Percentiles rank a stretch among this genome's conserved stretches.
These are phyloP conservation scores for Silene uniflora DNA, from an alignment of 148 eudicot species.

Conservation along the genomic window DNA sequence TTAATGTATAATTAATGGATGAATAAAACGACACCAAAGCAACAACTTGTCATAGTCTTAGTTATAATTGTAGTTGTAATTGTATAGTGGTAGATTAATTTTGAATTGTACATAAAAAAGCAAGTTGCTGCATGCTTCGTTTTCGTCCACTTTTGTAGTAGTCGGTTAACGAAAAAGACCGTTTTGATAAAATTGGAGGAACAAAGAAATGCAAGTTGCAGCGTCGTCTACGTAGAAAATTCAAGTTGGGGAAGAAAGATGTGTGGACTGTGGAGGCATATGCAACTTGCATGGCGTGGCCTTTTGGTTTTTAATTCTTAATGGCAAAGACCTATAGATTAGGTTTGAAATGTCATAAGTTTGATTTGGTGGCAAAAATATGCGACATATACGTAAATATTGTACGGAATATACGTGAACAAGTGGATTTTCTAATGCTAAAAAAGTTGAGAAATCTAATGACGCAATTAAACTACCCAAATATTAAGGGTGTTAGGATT, in stretches of 20 bases:
- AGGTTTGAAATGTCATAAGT: too few relatives aligned
- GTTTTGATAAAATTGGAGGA: background rate
- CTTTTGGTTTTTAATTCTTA: too few relatives aligned
- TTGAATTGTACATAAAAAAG: background rate
- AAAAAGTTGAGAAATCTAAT: too few relatives aligned
- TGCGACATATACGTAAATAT: too few relatives aligned
- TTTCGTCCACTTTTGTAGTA: background rate
- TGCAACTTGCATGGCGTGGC: too few relatives aligned
- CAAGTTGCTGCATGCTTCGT: conserved; percentile 11
- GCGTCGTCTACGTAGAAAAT: background rate
- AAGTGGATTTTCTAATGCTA: too few relatives aligned
- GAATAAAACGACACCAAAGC: background rate
- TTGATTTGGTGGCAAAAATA: too few relatives aligned
- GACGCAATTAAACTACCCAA: too few relatives aligned
- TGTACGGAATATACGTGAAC: too few relatives aligned
- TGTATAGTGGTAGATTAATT: background rate
- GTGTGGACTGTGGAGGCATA: too few relatives aligned
- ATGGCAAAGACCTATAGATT: too few relatives aligned
- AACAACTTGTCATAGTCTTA: background rate
- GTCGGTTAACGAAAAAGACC: background rate
- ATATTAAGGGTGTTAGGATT: too few relatives aligned
- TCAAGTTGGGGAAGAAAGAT: background rate
- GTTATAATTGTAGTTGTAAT: background rate
- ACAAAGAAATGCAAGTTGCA: background rate
- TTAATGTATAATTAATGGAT: background rate